phyloP scores from a whole-genome alignment of 257 asterid species.

The Solanum etuberosum region DNA sequence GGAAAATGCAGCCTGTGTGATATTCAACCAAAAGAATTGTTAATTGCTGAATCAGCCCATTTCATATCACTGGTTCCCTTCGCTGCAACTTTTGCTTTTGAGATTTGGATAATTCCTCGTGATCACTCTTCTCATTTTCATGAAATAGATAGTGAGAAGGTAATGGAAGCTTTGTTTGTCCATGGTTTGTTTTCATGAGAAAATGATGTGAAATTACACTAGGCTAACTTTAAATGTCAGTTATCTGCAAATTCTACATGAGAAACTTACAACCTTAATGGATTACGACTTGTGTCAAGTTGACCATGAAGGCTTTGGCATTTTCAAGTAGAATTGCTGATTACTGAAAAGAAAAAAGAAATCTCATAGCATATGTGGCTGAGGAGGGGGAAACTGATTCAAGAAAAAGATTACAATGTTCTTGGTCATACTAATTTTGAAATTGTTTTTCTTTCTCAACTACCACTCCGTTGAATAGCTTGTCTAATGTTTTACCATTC shows the following conservation, averaged over 20 bases:
- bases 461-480: neutral
- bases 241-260: neutral
- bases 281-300: neutral
- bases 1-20: slow-evolving; percentile 78
- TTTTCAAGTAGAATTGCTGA: neutral
- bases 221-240: neutral
- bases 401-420: neutral
- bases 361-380: neutral
- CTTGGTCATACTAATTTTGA: neutral
- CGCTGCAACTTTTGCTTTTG: slow-evolving; percentile 80
- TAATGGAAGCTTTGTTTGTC: slow-evolving; percentile 8
- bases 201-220: neutral
- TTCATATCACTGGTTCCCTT: slow-evolving; percentile 67
- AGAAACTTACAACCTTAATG: neutral
- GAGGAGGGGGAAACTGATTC: neutral
- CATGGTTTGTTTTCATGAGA: neutral
- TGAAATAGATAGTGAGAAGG: slow-evolving; percentile 57
- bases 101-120: slow-evolving; percentile 88
- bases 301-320: neutral
- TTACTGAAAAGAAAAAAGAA: neutral
- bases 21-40: slow-evolving; percentile 24
- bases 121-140: slow-evolving; percentile 73
- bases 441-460: neutral
- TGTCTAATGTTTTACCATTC: neutral
- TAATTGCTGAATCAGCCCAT: slow-evolving; percentile 51